Conservation (phyloP, 495 filamentous ascomycete species). For the Xylaria bambusicola region DNA sequence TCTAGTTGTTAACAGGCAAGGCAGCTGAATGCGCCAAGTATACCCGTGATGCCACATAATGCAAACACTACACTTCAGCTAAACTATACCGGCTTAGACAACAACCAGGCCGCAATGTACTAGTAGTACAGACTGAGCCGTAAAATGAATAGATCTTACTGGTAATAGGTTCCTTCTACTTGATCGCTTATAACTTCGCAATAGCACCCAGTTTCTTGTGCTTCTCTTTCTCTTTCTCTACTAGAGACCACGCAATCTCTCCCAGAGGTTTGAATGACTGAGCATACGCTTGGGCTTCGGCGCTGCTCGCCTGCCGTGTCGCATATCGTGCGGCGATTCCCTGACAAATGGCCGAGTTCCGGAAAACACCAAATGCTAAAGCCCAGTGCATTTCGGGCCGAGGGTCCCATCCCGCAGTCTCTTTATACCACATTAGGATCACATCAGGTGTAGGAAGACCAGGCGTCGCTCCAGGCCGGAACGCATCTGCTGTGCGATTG, state of each 20-base stretch:
- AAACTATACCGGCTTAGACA: not conserved
- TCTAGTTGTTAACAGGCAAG: no score
- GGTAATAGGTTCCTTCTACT: not conserved
- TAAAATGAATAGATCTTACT: not conserved
- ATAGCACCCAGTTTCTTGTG: not conserved
- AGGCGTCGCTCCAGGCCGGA: conserved; percentile 61
- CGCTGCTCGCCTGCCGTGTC: conserved; percentile 85
- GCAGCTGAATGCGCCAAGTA: no score
- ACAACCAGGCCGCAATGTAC: no score
- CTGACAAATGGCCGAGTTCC: conserved; percentile 82
- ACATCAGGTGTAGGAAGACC: conserved; percentile 76
- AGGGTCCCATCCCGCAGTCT: conserved; percentile 70
- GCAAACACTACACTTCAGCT: not conserved
- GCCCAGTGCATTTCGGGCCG: conserved; percentile 67
- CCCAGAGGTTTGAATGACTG: conserved; percentile 66
- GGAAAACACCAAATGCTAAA: conserved; percentile 59
- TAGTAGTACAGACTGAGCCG: not conserved
- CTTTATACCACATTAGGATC: conserved; percentile 74
- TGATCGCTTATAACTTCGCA: conserved; percentile 18
- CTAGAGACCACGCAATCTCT: conserved; percentile 71
- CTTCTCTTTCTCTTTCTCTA: conserved; percentile 29
- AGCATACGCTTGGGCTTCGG: conserved; percentile 71
- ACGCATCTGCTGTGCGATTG: conserved; percentile 46
- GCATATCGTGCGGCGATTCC: conserved; percentile 89
- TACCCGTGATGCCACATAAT: no score